Evolutionary conservation across 129 eudicot species (phyloP), one percentile per base, ranked within the genome.

Genomic region (carrot (Daucus carota)): DNA sequence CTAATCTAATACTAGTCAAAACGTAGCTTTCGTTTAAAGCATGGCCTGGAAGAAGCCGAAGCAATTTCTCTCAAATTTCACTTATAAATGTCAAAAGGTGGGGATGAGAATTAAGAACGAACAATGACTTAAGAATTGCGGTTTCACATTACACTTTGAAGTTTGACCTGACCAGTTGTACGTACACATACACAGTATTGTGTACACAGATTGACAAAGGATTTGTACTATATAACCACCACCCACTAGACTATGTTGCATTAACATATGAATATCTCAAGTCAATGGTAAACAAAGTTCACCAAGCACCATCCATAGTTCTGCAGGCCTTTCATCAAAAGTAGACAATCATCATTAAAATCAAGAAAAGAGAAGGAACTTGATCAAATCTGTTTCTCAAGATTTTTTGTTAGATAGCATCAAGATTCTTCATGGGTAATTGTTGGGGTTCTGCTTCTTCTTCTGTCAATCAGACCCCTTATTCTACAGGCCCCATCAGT

Each of bases 381-480:
- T 41, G 41, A 20, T n/a, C 79, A 42, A 12, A 6, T 62, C 40
- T 16, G 38, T 29, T 33, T 76, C 62, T 41, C 4, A 1, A 44
- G 7, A 63, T 26, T 12, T 16, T 15, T 3, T 14, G 28, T 14
- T 2, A 26, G 18, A 24, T 5, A 38, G 16, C 40, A 73, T 63
- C 32, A 50, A 43, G 33, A 72, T 72, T 43, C 2, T 14, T 31
- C 2, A 81, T 85, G 89, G 89, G 89, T 50, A 69, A 32, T 80
- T 85, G 89, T 81, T 82, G 83, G 78, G 71, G 80, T 80, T 79
- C 84, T 82, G 62, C 62, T 48, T 48, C 59, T 79, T 76, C 86
- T 74, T 36, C 81, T 48, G 77, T 52, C 20, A 29, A 67, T 65
- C 80, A 73, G 29, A 82, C 75, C 66, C 83, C 81, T 20, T 57